These are phyloP conservation scores for Amaranthus tricolor DNA, from an alignment of 179 eudicot species.

Conservation along the genomic window DNA sequence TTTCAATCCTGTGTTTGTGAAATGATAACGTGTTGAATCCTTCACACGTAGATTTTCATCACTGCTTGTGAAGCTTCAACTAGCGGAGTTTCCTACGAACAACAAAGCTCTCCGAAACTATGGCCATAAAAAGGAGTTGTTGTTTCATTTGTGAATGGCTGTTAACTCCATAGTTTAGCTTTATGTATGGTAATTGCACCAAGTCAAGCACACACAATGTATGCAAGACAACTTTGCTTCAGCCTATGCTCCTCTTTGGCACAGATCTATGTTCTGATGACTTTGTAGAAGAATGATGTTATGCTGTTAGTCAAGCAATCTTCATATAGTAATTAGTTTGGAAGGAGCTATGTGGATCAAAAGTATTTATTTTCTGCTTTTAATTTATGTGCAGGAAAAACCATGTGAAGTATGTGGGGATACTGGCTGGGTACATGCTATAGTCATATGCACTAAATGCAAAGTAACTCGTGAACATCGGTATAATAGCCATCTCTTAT, in stretches of 20 bases:
- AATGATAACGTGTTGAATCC: neutral
- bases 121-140: neutral
- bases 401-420: slow-evolving; percentile 37
- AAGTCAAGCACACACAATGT: slow-evolving; percentile 1
- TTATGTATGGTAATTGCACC: neutral
- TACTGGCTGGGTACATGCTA: slow-evolving; percentile 15
- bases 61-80: neutral
- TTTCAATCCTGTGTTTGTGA: neutral
- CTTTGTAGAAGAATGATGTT: neutral
- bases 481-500: slow-evolving; percentile 19
- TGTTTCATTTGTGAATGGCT: neutral
- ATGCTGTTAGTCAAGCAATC: no score
- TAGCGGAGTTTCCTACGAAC: neutral
- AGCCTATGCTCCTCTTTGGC: slow-evolving; percentile 7
- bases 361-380: neutral
- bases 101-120: neutral
- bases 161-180: neutral
- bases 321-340: neutral
- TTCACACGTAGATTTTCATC: neutral
- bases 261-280: neutral
- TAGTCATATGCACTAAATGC: slow-evolving; percentile 29
- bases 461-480: slow-evolving; percentile 29
- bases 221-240: neutral
- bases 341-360: neutral
- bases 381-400: slow-evolving; percentile 28